phyloP scores from a whole-genome alignment of 2,329 filamentous ascomycete genomes.

The Fusarium drepaniforme region DNA sequence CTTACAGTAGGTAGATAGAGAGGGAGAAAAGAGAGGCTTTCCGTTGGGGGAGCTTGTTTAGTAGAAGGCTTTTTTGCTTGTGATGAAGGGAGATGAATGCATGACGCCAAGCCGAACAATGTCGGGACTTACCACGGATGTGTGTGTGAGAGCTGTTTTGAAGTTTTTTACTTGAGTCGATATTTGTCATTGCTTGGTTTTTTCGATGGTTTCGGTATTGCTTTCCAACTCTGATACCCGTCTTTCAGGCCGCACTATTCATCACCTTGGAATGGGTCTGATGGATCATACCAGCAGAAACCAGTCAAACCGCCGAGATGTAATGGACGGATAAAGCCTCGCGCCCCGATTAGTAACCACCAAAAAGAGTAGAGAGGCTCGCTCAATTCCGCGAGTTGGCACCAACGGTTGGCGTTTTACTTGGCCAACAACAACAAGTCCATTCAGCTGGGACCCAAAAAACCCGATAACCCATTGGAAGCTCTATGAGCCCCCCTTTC shows the following conservation, averaged over 20 bases:
- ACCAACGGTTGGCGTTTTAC: background rate
- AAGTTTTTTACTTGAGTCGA: background rate
- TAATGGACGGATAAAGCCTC: background rate
- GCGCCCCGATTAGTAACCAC: background rate
- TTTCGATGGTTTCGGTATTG: background rate
- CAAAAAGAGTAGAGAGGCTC: background rate
- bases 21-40: background rate
- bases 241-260: background rate
- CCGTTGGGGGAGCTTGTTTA: background rate
- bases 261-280: background rate
- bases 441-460: background rate
- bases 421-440: background rate
- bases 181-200: background rate
- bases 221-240: background rate
- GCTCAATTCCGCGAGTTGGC: background rate
- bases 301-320: background rate
- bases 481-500: background rate
- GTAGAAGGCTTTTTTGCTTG: background rate
- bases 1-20: background rate
- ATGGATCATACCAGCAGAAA: background rate
- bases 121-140: background rate
- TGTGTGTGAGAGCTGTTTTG: background rate
- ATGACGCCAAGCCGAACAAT: conserved; percentile 1
- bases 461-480: background rate
- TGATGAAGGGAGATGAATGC: conserved; percentile 4